Percentiles rank a stretch among this genome's conserved stretches.
Evolutionary conservation across 306 rosid genomes (phyloP).

Genomic region (Oxytropis ochrocephala): DNA sequence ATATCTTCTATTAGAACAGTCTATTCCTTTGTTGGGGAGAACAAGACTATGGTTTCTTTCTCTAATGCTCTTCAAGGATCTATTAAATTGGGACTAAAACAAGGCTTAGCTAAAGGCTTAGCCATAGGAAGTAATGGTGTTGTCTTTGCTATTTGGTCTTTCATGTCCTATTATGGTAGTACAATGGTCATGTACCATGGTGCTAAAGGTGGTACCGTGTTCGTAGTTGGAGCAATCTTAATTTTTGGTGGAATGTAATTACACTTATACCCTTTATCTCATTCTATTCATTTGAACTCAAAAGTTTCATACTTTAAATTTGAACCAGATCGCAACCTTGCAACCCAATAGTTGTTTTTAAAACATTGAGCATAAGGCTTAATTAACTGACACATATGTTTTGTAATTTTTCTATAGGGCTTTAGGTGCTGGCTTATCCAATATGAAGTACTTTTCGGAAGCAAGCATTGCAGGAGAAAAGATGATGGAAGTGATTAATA

Average conservation of each 20-base stretch:
- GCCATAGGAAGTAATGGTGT: slow-evolving; percentile 89
- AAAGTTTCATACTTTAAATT: not conserved
- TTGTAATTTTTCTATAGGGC: too few species aligned
- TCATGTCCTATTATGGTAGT: slow-evolving; percentile 77
- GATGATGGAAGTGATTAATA: too few species aligned
- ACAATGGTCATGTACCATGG: slow-evolving; percentile 89
- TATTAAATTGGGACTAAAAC: slow-evolving; percentile 65
- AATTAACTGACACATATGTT: too few species aligned
- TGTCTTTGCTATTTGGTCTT: slow-evolving; percentile 84
- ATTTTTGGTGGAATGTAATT: slow-evolving; percentile 86
- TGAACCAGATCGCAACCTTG: too few species aligned
- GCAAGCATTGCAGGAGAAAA: too few species aligned
- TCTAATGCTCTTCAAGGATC: slow-evolving; percentile 63
- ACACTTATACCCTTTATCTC: not conserved
- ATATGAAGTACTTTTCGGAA: too few species aligned
- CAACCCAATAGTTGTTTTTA: too few species aligned
- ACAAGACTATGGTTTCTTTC: slow-evolving; percentile 55
- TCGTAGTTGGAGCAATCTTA: slow-evolving; percentile 69
- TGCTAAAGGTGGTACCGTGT: slow-evolving; percentile 78
- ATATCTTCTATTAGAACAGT: slow-evolving; percentile 83
- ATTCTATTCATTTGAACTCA: not conserved
- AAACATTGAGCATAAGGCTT: too few species aligned
- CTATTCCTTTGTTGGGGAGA: slow-evolving; percentile 78
- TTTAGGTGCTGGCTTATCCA: too few species aligned
- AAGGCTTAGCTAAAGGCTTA: slow-evolving; percentile 85